Percentiles rank a stretch among this genome's conserved stretches.
Evolutionary conservation across 345 rosid species (phyloP).

Genomic region (Leavenworthia alabamica): DNA sequence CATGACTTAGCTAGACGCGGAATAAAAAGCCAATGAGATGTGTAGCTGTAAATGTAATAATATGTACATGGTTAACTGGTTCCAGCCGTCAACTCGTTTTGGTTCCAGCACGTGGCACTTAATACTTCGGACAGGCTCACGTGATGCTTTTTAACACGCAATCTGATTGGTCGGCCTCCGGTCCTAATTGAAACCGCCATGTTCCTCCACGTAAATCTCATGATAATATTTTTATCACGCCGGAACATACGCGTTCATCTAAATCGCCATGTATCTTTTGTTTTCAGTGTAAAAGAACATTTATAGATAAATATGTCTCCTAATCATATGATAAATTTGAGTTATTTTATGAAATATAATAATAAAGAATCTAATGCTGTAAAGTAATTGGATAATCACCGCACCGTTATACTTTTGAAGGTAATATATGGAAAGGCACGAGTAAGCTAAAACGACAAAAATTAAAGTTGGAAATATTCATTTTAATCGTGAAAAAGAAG

Average conservation of each 20-base stretch:
- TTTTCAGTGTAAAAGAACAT: not conserved
- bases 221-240: slow-evolving; percentile 10
- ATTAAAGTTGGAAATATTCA: not conserved
- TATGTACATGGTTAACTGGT: slow-evolving; percentile 9
- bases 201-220: slow-evolving; percentile 14
- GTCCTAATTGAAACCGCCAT: slow-evolving; percentile 2
- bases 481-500: slow-evolving; percentile 4
- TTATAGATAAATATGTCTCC: not conserved
- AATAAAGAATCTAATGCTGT: not conserved
- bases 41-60: slow-evolving; percentile 19
- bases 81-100: slow-evolving; percentile 24
- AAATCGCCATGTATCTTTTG: not conserved
- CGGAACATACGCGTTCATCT: not conserved
- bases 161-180: slow-evolving; percentile 1
- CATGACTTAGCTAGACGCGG: not conserved
- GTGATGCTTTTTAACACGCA: not conserved
- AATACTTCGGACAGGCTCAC: not conserved
- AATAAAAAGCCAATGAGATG: slow-evolving; percentile 8
- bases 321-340: not conserved
- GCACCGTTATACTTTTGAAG: not conserved
- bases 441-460: not conserved
- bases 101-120: slow-evolving; percentile 15
- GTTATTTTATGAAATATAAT: not conserved
- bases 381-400: not conserved
- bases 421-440: not conserved